A percentile compares a stretch with the other conserved stretches of the same genome.
Evolutionary conservation across 2,329 filamentous ascomycete genomes (phyloP).

Genomic region (Mollisiaceae sp.): DNA sequence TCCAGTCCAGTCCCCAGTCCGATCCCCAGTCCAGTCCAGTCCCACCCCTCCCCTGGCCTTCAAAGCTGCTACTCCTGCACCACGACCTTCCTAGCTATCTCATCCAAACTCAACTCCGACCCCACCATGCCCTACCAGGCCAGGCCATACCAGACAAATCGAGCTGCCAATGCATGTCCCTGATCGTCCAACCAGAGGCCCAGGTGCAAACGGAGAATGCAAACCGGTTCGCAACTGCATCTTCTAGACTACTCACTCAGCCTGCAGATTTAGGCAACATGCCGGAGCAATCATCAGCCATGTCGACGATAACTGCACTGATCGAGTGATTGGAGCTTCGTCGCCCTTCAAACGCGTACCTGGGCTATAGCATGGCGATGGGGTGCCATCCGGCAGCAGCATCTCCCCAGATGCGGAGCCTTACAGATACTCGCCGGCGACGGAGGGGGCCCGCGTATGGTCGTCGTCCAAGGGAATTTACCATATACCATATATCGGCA

Average conservation of each 20-base stretch:
- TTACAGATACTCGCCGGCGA: constrained; percentile 5
- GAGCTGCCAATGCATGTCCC: neutral
- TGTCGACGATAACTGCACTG: constrained; percentile 12
- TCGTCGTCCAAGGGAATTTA: neutral
- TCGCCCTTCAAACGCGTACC: constrained; percentile 20
- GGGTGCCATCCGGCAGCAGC: constrained; percentile 21
- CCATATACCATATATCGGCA: constrained; percentile 17
- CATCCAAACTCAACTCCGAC: constrained; percentile 6
- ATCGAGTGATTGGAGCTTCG: constrained; percentile 23
- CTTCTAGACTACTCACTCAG: constrained; percentile 19
- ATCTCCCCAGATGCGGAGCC: constrained; percentile 21
- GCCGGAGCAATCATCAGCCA: constrained; percentile 19
- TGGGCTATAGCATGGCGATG: constrained; percentile 23
- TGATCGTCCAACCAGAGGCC: constrained; percentile 1
- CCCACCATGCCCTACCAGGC: neutral
- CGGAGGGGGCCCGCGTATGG: neutral
- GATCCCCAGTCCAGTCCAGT: too few species aligned
- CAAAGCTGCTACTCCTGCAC: neutral
- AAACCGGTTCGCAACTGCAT: constrained; percentile 12
- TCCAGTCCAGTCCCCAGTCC: too few species aligned
- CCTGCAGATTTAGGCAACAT: constrained; percentile 33
- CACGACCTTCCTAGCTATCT: neutral
- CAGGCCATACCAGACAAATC: neutral
- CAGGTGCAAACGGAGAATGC: neutral
- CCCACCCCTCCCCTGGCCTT: neutral